Percentiles rank a stretch among this genome's conserved stretches.
These are phyloP conservation scores for Lentinula detonsa DNA, from an alignment of 768 basidiomycete species.

Conservation along the genomic window DNA sequence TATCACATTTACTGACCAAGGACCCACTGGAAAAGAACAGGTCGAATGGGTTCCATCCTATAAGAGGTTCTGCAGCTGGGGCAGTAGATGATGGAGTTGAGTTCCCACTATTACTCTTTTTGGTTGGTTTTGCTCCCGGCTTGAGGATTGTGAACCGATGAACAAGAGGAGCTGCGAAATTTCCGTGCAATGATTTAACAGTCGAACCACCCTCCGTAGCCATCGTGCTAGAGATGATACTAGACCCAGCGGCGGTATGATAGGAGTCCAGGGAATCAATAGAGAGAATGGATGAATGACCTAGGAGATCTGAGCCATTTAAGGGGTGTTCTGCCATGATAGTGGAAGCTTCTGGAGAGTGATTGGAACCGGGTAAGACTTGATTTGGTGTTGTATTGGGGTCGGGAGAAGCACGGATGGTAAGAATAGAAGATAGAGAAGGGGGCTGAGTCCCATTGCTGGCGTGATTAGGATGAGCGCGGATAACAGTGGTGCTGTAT, in stretches of 20 bases:
- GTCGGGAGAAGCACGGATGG: slow-evolving; percentile 52
- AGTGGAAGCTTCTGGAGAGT: not conserved
- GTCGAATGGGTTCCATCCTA: slow-evolving; percentile 72
- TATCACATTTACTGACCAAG: slow-evolving; percentile 71
- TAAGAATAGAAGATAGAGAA: slow-evolving; percentile 68
- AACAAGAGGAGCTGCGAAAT: slow-evolving; percentile 44
- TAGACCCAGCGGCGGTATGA: slow-evolving; percentile 53
- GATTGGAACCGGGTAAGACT: slow-evolving; percentile 29
- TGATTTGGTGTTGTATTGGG: slow-evolving; percentile 39
- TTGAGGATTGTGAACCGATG: slow-evolving; percentile 87
- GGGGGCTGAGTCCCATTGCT: slow-evolving; percentile 33
- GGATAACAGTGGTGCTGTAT: slow-evolving; percentile 69
- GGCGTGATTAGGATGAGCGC: slow-evolving; percentile 35
- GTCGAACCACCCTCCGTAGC: slow-evolving; percentile 80
- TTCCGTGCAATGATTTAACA: slow-evolving; percentile 38
- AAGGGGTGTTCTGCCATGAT: slow-evolving; percentile 15
- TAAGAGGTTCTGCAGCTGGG: slow-evolving; percentile 16
- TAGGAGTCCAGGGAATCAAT: slow-evolving; percentile 57
- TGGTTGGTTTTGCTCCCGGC: slow-evolving; percentile 62
- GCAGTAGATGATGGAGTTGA: slow-evolving; percentile 17
- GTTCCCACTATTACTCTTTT: slow-evolving; percentile 25
- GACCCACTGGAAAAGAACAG: slow-evolving; percentile 72
- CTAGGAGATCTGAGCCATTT: slow-evolving; percentile 30
- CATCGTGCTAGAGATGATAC: slow-evolving; percentile 45
- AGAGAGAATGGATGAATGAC: slow-evolving; percentile 45